Evolutionary conservation across 768 basidiomycete species (phyloP), one percentile per base, ranked within the genome.

Genomic region (Leccinum uliginosum): DNA sequence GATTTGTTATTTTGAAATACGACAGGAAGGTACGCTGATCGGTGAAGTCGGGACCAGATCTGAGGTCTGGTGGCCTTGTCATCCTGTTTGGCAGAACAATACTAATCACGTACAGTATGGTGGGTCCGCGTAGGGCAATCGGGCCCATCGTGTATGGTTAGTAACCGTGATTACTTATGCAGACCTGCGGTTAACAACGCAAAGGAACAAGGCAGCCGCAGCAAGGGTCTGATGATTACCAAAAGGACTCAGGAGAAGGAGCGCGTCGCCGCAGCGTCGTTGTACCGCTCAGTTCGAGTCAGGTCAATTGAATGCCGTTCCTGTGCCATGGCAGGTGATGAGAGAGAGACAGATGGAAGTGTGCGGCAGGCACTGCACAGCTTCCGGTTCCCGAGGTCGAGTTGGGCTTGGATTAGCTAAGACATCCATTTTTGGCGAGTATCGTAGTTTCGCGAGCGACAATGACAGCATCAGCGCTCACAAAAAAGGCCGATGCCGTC

Each of bases 401-500:
- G 55, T 35, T 11, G 8, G 24, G 56, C 51, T 12, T 65, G 29
- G 53, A 60, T 65, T 63, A 66, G 53, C 55, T 65, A 62, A 66
- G 51, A 29, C 0, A 1, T 6, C 64, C 59, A 43, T 59, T 54
- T 67, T 56, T 55, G 59, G 67, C 29, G 49, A 52, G 51, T 44
- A 50, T 51, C 29, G 65, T 57, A 2, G 53, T 51, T 43, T 51
- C 56, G 29, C 57, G 38, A 50, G 53, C 3, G 17, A 35, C n/a
- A 11, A 17, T 34, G 47, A 60, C 49, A 35, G 59, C 35, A 64
- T 52, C 59, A 64, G 17, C 47, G 35, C 47, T 71, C 70, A 72
- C 70, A 71, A 71, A 71, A 62, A 65, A 57, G 63, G 71, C 64
- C 58, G 47, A 55, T 61, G 62, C 56, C 56, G 70, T 38, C 23